Base-by-base conservation (phyloP, 305 asterid genomes). In the Solanum aculeatissimum region DNA sequence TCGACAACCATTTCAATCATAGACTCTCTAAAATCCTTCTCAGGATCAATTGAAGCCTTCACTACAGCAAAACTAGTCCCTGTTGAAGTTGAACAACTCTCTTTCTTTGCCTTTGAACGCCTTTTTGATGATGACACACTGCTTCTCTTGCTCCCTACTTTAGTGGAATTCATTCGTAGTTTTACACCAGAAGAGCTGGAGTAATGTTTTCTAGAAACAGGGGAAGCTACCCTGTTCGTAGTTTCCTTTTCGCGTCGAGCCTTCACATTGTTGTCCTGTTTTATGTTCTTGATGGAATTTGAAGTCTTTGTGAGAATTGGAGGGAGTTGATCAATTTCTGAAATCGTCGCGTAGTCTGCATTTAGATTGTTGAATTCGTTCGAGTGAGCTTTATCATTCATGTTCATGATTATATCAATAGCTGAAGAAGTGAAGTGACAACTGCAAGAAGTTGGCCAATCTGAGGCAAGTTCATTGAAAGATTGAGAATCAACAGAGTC, bases 1-100 rank as follows among this genome's bases (percentile, higher is more conserved):
- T 95, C 97, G 77, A 87, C 91, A 3, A 95, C 89, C 99, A 95
- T 95, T 84, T 95, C 99, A 92, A 90, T 83, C 98, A 94, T 95
- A 0, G 99, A 95, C 0, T 95, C 97, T 80, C 90, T 89, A 84
- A 95, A 94, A 86, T 95, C 99, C 27, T 85, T 93, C 57, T 94
- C 91, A 0, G 99, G 99, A 86, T 95, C 98, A 23, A 92, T n/a
- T 5, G 99, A 95, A 4, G 97, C 90, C 84, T 95, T 95, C 70
- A 95, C 99, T 21, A 95, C 86, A 16, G 97, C 99, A 69, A 95
- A 89, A 45, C 98, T 71, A 3, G 80, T 89, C 85, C 90, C 94
- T 0, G 92, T 55, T 18, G 83, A 19, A 0, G 92, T 7, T 10
- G 68, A 19, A 75, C 84, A 87, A 1, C 43, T 84, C 86, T 54